These are phyloP conservation scores for Xylaria cubensis DNA, from an alignment of 495 filamentous ascomycete genomes.

Conservation along the genomic window DNA sequence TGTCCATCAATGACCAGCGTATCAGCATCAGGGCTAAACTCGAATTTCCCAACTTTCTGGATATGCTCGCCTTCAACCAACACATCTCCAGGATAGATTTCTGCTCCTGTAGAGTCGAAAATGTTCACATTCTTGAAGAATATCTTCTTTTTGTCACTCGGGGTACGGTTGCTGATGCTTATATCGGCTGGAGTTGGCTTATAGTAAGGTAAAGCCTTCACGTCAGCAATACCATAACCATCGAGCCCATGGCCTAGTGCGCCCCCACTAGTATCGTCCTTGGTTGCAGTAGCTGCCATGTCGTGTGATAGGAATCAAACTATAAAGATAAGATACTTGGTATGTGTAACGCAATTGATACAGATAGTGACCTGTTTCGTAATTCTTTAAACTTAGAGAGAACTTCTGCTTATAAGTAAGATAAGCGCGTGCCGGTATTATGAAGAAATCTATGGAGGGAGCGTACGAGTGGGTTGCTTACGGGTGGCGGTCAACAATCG, in stretches of 20 bases:
- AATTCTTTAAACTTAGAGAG: neutral
- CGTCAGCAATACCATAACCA: conserved; percentile 16
- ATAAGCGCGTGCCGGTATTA: neutral
- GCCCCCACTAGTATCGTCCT: neutral
- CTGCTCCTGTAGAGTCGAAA: conserved; percentile 54
- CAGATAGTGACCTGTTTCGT: neutral
- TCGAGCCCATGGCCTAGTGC: conserved; percentile 11
- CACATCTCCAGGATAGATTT: conserved; percentile 57
- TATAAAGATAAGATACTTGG: neutral
- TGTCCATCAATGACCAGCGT: conserved; percentile 42
- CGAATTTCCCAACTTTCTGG: conserved; percentile 44
- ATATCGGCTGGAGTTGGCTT: conserved; percentile 21
- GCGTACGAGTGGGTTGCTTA: neutral
- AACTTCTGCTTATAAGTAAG: conserved; percentile 1
- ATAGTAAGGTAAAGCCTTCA: conserved; percentile 14
- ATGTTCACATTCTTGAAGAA: conserved; percentile 58
- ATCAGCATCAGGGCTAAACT: conserved; percentile 14
- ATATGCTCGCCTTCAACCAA: conserved; percentile 54
- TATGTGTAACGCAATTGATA: neutral
- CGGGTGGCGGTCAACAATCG: neutral
- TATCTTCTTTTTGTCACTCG: conserved; percentile 37
- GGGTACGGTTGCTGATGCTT: conserved; percentile 15
- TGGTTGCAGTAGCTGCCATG: neutral
- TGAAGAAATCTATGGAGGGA: neutral
- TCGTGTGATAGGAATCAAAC: neutral